Conservation (phyloP, 2,329 filamentous ascomycete genomes). For the Aureobasidium uvarum region DNA sequence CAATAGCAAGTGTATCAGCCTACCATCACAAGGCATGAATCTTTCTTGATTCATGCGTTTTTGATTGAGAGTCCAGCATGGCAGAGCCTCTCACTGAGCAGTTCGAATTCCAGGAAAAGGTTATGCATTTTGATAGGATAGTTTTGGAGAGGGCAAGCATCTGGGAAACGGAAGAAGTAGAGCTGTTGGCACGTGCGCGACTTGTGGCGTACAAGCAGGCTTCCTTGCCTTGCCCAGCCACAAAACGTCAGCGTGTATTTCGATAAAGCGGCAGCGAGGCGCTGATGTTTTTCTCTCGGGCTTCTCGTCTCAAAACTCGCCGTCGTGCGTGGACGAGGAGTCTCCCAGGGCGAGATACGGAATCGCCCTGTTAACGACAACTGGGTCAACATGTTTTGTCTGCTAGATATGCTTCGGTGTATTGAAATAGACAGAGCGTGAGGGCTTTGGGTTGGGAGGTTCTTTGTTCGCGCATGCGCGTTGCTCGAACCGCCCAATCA, state of each 20-base stretch:
- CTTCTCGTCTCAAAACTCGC: conserved; percentile 24
- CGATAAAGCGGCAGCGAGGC: conserved; percentile 18
- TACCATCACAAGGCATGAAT: background rate
- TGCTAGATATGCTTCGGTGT: background rate
- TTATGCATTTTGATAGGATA: background rate
- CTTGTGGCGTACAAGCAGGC: conserved; percentile 6
- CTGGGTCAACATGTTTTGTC: conserved; percentile 16
- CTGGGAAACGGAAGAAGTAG: background rate
- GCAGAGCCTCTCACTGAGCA: background rate
- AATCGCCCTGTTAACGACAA: conserved; percentile 25
- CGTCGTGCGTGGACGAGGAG: conserved; percentile 15
- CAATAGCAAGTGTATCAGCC: background rate
- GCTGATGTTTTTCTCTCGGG: conserved; percentile 21
- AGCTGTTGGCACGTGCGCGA: conserved; percentile 2
- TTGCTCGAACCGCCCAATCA: conserved; percentile 22
- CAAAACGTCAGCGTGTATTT: conserved; percentile 20
- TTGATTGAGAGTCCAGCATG: background rate
- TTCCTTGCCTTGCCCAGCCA: background rate
- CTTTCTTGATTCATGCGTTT: background rate
- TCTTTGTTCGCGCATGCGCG: conserved; percentile 26
- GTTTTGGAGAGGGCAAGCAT: background rate
- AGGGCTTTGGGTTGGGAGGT: conserved; percentile 12
- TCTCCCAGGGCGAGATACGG: conserved; percentile 25
- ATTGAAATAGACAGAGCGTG: conserved; percentile 9
- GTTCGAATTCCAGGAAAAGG: background rate